These are phyloP conservation scores for Phialocephala sp. DNA, from an alignment of 2,329 filamentous ascomycete genomes.

Conservation along the genomic window DNA sequence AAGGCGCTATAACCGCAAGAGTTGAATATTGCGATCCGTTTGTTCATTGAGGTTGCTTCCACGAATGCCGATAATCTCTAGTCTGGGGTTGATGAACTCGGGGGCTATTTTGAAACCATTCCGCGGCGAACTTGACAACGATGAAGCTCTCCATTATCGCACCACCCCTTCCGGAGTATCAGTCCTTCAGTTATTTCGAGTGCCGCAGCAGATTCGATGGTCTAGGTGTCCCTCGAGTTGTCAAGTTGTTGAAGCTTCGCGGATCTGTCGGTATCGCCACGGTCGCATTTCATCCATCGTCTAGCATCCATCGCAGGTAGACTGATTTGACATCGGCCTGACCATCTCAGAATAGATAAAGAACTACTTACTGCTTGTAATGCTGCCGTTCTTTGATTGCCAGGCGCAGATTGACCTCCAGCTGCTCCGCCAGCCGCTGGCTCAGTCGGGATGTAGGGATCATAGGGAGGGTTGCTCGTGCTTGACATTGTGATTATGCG, in stretches of 20 bases:
- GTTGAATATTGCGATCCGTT: neutral
- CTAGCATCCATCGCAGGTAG: conserved; percentile 28
- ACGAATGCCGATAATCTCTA: neutral
- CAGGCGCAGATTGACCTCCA: conserved; percentile 44
- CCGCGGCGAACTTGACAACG: conserved; percentile 23
- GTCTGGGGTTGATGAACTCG: conserved; percentile 8
- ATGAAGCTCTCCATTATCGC: conserved; percentile 14
- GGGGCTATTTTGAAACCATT: conserved; percentile 29
- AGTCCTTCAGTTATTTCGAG: neutral
- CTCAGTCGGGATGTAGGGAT: conserved; percentile 43
- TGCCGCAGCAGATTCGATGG: neutral
- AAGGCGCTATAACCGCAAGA: neutral
- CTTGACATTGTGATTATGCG: conserved; percentile 38
- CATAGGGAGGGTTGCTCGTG: conserved; percentile 40
- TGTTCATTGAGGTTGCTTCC: neutral
- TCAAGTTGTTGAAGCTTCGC: neutral
- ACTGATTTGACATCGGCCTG: conserved; percentile 13
- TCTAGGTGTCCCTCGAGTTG: neutral
- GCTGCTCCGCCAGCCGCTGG: conserved; percentile 37
- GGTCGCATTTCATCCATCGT: conserved; percentile 17
- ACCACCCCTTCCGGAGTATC: neutral
- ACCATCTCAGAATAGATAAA: conserved; percentile 26
- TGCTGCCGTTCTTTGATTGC: conserved; percentile 70
- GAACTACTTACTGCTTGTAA: conserved; percentile 80
- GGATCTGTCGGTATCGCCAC: conserved; percentile 1